Conservation (phyloP, 2,329 filamentous ascomycete species). For the Xylariomycetidae sp. region DNA sequence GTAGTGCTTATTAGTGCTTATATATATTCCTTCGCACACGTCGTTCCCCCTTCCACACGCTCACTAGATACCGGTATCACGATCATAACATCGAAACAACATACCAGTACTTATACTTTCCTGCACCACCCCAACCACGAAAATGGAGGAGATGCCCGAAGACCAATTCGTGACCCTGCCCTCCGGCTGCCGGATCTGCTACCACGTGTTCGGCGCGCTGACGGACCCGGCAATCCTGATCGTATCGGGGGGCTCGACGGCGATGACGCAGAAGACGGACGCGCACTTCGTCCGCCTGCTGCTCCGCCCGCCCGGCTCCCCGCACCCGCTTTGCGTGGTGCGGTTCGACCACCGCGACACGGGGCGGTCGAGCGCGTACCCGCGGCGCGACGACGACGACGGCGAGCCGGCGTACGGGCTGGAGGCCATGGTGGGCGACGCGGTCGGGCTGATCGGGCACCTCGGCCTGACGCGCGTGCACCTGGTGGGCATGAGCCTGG, state of each 20-base stretch:
- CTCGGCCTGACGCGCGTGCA: slow-evolving; percentile 19
- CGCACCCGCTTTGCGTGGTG: slow-evolving; percentile 4
- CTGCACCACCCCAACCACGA: too few relatives aligned
- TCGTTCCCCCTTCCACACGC: too few relatives aligned
- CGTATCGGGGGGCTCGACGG: slow-evolving; percentile 7
- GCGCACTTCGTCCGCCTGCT: slow-evolving; percentile 13
- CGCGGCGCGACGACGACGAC: slow-evolving; percentile 11
- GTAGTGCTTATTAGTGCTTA: too few relatives aligned
- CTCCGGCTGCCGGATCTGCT: slow-evolving; percentile 23
- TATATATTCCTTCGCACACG: too few relatives aligned
- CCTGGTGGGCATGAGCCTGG: slow-evolving; percentile 21
- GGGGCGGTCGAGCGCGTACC: slow-evolving; percentile 13
- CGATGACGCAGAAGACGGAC: slow-evolving; percentile 21
- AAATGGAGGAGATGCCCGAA: slow-evolving; percentile 1
- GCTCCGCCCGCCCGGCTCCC: slow-evolving; percentile 10
- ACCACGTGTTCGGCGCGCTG: slow-evolving; percentile 21
- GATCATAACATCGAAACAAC: too few relatives aligned
- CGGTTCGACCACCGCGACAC: slow-evolving; percentile 9
- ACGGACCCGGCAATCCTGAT: slow-evolving; percentile 17
- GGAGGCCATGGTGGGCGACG: slow-evolving; percentile 20
- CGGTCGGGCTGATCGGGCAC: slow-evolving; percentile 22
- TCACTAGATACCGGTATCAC: too few relatives aligned
- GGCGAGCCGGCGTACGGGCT: slow-evolving; percentile 17
- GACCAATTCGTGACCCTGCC: slow-evolving; percentile 23
- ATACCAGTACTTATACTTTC: too few relatives aligned